These are phyloP conservation scores for Pisolithus microcarpus DNA, from an alignment of 768 basidiomycete species.

Conservation along the genomic window DNA sequence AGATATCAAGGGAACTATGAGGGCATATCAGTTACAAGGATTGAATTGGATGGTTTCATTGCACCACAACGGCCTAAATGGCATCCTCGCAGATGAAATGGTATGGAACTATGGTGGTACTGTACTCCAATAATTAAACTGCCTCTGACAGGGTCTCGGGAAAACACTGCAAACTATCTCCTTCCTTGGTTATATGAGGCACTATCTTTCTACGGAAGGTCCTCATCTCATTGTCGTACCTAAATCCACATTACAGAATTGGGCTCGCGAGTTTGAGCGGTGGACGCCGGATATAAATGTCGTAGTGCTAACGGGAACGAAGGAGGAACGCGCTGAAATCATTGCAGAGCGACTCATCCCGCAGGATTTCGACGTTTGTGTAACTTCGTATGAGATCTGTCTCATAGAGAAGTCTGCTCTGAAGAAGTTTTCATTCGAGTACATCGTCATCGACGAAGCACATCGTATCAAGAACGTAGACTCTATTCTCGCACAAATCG, in stretches of 20 bases:
- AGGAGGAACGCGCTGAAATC: slow-evolving; percentile 82
- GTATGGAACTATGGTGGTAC: slow-evolving; percentile 24
- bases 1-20: slow-evolving; percentile 90
- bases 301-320: slow-evolving; percentile 75
- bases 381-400: slow-evolving; percentile 96
- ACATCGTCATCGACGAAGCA: slow-evolving; percentile 97
- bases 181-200: slow-evolving; percentile 91
- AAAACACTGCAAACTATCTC: slow-evolving; percentile 98
- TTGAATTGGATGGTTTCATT: slow-evolving; percentile 96
- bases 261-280: slow-evolving; percentile 84
- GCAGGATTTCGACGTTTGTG: slow-evolving; percentile 87
- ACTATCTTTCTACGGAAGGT: slow-evolving; percentile 65
- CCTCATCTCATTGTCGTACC: slow-evolving; percentile 96
- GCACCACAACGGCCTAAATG: slow-evolving; percentile 93
- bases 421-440: slow-evolving; percentile 94
- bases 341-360: slow-evolving; percentile 74
- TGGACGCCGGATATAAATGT: slow-evolving; percentile 90
- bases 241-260: slow-evolving; percentile 97
- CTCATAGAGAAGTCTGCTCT: slow-evolving; percentile 89
- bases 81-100: slow-evolving; percentile 98
- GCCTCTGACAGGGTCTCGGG: slow-evolving; percentile 67
- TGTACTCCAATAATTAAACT: slow-evolving; percentile 1
- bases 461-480: slow-evolving; percentile 99
- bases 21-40: slow-evolving; percentile 92
- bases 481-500: slow-evolving; percentile 90